Evolutionary conservation across 129 eudicot genomes (phyloP).

Genomic region (Flaveria robusta): DNA sequence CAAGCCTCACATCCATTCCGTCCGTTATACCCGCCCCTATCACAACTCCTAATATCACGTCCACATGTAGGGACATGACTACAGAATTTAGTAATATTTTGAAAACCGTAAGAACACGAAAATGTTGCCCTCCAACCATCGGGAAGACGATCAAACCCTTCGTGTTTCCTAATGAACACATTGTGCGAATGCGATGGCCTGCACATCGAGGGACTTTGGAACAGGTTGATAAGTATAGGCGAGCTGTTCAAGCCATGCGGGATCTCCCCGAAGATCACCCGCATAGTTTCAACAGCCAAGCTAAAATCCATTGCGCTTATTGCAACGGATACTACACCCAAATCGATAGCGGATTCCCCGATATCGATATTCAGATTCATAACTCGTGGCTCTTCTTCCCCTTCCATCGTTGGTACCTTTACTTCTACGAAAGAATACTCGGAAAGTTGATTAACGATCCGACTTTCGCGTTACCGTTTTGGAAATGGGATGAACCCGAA

Average conservation of each 20-base stretch:
- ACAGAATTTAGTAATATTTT: not conserved
- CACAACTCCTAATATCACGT: conserved; percentile 25
- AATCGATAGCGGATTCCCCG: conserved; percentile 18
- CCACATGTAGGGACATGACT: conserved; percentile 23
- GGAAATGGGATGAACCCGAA: conserved; percentile 52
- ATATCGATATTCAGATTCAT: conserved; percentile 41
- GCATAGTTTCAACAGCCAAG: conserved; percentile 44
- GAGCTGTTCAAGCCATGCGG: conserved; percentile 41
- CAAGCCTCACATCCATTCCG: not conserved
- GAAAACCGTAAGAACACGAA: not conserved
- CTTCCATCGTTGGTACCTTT: conserved; percentile 47
- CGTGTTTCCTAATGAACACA: conserved; percentile 8
- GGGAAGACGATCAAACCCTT: not conserved
- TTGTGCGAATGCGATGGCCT: conserved; percentile 22
- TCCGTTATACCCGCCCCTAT: conserved; percentile 33
- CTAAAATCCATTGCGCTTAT: conserved; percentile 53
- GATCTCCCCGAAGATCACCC: conserved; percentile 48
- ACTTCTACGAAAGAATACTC: conserved; percentile 46
- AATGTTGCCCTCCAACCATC: conserved; percentile 32
- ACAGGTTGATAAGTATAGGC: conserved; percentile 26
- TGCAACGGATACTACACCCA: conserved; percentile 44
- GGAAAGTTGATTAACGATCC: conserved; percentile 50
- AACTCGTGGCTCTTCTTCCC: conserved; percentile 57
- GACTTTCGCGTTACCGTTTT: conserved; percentile 46
- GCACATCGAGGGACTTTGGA: conserved; percentile 26